Base-by-base conservation (phyloP, 108 stramenopile species). In the Cyclotella baltica region DNA sequence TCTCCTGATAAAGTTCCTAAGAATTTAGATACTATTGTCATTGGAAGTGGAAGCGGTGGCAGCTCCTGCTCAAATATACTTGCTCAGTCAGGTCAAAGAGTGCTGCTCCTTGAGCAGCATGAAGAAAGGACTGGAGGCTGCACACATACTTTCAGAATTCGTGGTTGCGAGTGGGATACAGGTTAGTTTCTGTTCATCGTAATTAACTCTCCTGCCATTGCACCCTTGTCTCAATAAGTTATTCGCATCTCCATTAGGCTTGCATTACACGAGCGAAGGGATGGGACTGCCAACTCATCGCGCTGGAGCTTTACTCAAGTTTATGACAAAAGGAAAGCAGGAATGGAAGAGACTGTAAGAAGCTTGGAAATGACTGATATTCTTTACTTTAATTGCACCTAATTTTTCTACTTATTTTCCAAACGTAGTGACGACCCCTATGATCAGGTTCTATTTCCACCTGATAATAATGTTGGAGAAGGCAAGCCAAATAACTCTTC, bases 41-140 rank as follows among this genome's bases (percentile, higher is more conserved):
- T 93, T 43, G 92, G 92, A 1, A 75, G 72, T 48, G 92, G 92
- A 31, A 86, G 83, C 55, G 89, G 92, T 20, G 92, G 92, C 6
- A 78, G 83, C 59, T 68, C 87, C 15, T 88, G 86, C 59, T 86
- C 82, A n/a, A 84, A 87, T 37, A 71, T 86, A 10, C 78, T 92
- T 23, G 81, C 89, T 16, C 85, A 89, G 51, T 75, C 83, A 25
- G 91, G 89, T 20, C 84, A 88, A 62, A 51, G 73, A 5, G 89
- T 90, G 0, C 80, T 92, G 1, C 66, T 92, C 20, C 76, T 92
- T 31, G 92, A 92, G 47, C 92, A 92, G 75, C 92, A 92, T 66
- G 77, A 86, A 19, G 78, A 74, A 34, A 56, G 77, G 19, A 86
- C 85, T 28, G 88, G 88, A 57, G 88, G 88, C 28, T 88, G 80